Evolutionary conservation across 2,329 filamentous ascomycete species (phyloP).

Genomic region (Tolypocladium ovalisporum): DNA sequence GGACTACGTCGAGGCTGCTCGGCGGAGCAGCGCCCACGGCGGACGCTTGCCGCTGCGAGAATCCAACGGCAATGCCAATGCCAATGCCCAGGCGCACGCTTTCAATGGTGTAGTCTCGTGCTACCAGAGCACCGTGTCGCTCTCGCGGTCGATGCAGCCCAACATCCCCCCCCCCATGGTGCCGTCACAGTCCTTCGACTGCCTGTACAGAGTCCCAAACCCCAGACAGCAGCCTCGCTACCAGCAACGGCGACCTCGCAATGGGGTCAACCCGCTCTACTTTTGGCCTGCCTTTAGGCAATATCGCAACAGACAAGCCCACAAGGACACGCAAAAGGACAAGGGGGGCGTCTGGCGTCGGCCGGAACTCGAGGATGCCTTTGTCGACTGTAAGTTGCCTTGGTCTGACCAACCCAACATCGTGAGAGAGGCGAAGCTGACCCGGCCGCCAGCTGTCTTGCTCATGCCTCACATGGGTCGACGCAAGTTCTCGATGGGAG

Average conservation of each 20-base stretch:
- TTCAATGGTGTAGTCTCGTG: slow-evolving; percentile 31
- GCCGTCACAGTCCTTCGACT: slow-evolving; percentile 36
- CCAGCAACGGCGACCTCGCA: slow-evolving; percentile 21
- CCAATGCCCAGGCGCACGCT: slow-evolving; percentile 36
- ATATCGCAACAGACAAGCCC: slow-evolving; percentile 53
- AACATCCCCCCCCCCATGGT: slow-evolving; percentile 40
- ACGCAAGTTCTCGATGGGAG: slow-evolving; percentile 54
- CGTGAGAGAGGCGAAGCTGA: slow-evolving; percentile 7
- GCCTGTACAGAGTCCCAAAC: slow-evolving; percentile 25
- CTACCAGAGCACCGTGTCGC: slow-evolving; percentile 29
- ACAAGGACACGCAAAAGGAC: slow-evolving; percentile 49
- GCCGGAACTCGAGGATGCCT: slow-evolving; percentile 52
- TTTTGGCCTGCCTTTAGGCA: slow-evolving; percentile 52
- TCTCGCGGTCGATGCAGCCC: slow-evolving; percentile 33
- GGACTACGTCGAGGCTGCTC: slow-evolving; percentile 33
- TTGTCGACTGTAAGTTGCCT: slow-evolving; percentile 48
- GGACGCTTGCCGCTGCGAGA: slow-evolving; percentile 38
- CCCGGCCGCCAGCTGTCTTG: slow-evolving; percentile 40
- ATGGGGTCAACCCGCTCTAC: slow-evolving; percentile 46
- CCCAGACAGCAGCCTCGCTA: slow-evolving; percentile 24
- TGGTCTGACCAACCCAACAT: too few species aligned
- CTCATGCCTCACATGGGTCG: slow-evolving; percentile 56
- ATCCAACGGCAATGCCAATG: slow-evolving; percentile 40
- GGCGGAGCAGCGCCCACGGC: slow-evolving; percentile 26
- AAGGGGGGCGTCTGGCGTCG: slow-evolving; percentile 44